Evolutionary conservation across 768 basidiomycete species (phyloP).

Genomic region (Panus rudis): DNA sequence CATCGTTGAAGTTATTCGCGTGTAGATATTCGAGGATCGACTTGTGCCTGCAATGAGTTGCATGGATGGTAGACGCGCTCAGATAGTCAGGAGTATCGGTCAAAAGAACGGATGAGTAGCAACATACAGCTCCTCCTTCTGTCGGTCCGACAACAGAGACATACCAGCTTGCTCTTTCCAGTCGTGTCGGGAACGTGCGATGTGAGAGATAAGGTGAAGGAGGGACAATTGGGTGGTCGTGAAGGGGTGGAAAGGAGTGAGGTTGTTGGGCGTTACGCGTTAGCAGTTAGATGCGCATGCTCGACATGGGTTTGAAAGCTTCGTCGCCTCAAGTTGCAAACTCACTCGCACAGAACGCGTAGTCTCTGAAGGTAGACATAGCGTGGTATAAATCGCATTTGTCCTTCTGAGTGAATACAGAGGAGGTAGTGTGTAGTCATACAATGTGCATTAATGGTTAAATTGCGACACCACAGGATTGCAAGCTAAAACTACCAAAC

Average conservation of each 20-base stretch:
- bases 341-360: no score
- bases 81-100: slow-evolving; percentile 9
- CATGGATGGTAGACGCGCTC: slow-evolving; percentile 11
- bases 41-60: slow-evolving; percentile 64
- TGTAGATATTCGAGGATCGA: slow-evolving; percentile 76
- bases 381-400: no score
- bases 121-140: slow-evolving; percentile 42
- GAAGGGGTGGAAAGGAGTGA: slow-evolving; percentile 9
- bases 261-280: no score
- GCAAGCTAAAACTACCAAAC: no score
- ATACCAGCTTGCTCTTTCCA: slow-evolving; percentile 16
- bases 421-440: no score
- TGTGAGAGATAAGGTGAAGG: slow-evolving; percentile 5
- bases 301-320: no score
- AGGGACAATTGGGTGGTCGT: slow-evolving; percentile 9
- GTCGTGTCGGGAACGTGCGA: slow-evolving; percentile 2
- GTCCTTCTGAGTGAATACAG: no score
- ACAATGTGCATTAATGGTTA: no score
- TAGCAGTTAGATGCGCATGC: no score
- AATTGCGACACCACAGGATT: no score
- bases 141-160: slow-evolving; percentile 39
- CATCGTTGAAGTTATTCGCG: slow-evolving; percentile 54
- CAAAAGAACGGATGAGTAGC: slow-evolving; percentile 2
- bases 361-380: no score
- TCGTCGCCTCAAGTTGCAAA: no score